phyloP scores from a whole-genome alignment of 2,329 filamentous ascomycete species.

The Zelopaecilomyces penicillatus region DNA sequence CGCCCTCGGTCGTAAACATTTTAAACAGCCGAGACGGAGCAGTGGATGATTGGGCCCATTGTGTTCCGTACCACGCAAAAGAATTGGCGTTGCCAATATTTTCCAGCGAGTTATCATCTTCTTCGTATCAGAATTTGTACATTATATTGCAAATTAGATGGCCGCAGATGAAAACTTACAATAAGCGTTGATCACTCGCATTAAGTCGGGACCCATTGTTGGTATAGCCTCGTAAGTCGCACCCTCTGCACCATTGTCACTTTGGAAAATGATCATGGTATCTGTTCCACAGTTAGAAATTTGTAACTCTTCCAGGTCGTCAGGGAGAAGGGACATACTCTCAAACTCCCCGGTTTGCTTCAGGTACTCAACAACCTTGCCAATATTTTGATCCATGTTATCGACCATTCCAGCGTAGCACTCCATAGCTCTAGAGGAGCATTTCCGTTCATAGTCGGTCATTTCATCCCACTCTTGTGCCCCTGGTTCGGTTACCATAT shows the following conservation, averaged over 20 bases:
- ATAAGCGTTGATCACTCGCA: too few relatives aligned
- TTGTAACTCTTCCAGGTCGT: too few relatives aligned
- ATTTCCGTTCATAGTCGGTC: conserved; percentile 35
- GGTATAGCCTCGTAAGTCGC: conserved; percentile 44
- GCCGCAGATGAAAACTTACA: conserved; percentile 11
- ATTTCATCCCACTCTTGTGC: conserved; percentile 40
- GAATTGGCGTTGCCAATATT: conserved; percentile 48
- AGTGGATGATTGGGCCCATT: conserved; percentile 39
- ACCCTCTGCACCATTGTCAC: conserved; percentile 55
- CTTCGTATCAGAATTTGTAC: conserved; percentile 43
- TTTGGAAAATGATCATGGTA: conserved; percentile 56
- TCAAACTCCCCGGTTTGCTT: conserved; percentile 48
- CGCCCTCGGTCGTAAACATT: conserved; percentile 37
- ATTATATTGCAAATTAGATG: conserved; percentile 42
- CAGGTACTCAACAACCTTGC: conserved; percentile 49
- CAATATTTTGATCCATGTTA: conserved; percentile 51
- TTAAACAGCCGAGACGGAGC: conserved; percentile 29
- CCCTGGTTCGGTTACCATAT: conserved; percentile 39
- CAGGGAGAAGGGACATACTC: conserved; percentile 15
- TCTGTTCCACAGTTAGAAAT: conserved; percentile 16
- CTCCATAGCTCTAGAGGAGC: conserved; percentile 49
- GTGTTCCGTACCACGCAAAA: conserved; percentile 53
- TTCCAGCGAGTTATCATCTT: conserved; percentile 43
- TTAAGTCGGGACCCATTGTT: too few relatives aligned
- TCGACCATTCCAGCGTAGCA: conserved; percentile 58